phyloP scores from a whole-genome alignment of 2,329 filamentous ascomycete genomes.

The Talaromyces sp. region DNA sequence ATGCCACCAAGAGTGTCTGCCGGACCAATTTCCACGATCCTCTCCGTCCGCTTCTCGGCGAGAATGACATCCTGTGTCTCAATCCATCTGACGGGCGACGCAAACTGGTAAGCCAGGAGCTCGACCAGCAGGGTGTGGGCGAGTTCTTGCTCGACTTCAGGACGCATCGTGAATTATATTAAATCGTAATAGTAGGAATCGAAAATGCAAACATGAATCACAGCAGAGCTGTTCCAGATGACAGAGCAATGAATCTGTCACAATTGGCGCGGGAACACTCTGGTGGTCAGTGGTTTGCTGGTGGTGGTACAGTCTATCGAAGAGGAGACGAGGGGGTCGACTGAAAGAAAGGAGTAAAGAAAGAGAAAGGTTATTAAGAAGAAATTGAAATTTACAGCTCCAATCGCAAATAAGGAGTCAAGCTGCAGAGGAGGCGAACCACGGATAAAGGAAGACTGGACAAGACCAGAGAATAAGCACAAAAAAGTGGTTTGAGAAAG shows the following conservation, averaged over 20 bases:
- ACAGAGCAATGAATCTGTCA: conserved; percentile 6
- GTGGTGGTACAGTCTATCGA: conserved; percentile 6
- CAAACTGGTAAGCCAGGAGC: conserved; percentile 98
- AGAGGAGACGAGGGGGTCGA: conserved; percentile 8
- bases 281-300: conserved; percentile 5
- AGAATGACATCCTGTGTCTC: conserved; percentile 99
- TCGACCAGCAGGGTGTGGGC: conserved; percentile 97
- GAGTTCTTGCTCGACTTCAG: conserved; percentile 98
- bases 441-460: conserved; percentile 7
- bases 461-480: background rate
- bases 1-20: conserved; percentile 96
- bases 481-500: background rate
- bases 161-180: conserved; percentile 68
- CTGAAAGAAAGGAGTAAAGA: conserved; percentile 19
- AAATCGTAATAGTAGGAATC: conserved; percentile 10
- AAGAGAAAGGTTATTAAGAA: conserved; percentile 20
- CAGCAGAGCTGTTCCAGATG: background rate
- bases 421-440: conserved; percentile 10
- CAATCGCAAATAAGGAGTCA: conserved; percentile 4
- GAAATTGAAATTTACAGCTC: conserved; percentile 17
- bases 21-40: conserved; percentile 95
- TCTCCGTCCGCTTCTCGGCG: conserved; percentile 90
- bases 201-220: conserved; percentile 15
- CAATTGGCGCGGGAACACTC: conserved; percentile 9
- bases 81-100: conserved; percentile 98